These are phyloP conservation scores for Aspergillus sp. DNA, from an alignment of 2,329 filamentous ascomycete species.

Conservation along the genomic window DNA sequence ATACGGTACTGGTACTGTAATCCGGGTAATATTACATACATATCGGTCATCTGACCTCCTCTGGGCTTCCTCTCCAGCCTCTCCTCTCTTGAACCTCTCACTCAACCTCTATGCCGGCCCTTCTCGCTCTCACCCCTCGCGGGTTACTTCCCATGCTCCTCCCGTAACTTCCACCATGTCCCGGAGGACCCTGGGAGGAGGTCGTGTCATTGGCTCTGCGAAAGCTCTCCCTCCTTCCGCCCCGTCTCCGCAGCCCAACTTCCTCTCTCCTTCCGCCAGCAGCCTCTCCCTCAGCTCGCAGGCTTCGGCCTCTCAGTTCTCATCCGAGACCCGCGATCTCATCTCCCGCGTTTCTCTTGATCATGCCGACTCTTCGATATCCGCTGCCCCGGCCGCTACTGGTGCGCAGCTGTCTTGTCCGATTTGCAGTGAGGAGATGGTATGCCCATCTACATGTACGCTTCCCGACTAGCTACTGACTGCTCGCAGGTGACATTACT, in stretches of 20 bases:
- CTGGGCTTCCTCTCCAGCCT: no score
- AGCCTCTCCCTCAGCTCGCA: constrained; percentile 70
- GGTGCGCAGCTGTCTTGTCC: constrained; percentile 73
- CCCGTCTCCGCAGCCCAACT: constrained; percentile 31
- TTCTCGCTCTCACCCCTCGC: no score
- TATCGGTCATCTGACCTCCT: no score
- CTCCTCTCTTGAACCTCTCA: no score
- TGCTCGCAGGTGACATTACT: constrained; percentile 66
- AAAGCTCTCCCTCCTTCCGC: constrained; percentile 64
- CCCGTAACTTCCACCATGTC: constrained; percentile 53
- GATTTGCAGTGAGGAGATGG: constrained; percentile 99
- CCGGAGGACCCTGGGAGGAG: constrained; percentile 78
- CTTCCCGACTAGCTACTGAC: constrained; percentile 5
- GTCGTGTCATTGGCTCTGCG: constrained; percentile 79
- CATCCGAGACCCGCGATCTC: constrained; percentile 66
- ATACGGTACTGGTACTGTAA: no score
- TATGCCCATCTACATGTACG: constrained; percentile 30
- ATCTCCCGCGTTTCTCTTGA: constrained; percentile 69
- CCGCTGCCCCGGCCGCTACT: constrained; percentile 43
- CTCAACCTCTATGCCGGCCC: no score
- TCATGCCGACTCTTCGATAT: constrained; percentile 44
- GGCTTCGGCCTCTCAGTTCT: constrained; percentile 60
- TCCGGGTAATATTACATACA: no score
- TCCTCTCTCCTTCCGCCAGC: constrained; percentile 58
- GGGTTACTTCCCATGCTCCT: constrained; percentile 25